Percentiles rank a stretch among this genome's conserved stretches.
These are phyloP conservation scores for Ascochyta pisi DNA, from an alignment of 2,329 filamentous ascomycete genomes.

Conservation along the genomic window DNA sequence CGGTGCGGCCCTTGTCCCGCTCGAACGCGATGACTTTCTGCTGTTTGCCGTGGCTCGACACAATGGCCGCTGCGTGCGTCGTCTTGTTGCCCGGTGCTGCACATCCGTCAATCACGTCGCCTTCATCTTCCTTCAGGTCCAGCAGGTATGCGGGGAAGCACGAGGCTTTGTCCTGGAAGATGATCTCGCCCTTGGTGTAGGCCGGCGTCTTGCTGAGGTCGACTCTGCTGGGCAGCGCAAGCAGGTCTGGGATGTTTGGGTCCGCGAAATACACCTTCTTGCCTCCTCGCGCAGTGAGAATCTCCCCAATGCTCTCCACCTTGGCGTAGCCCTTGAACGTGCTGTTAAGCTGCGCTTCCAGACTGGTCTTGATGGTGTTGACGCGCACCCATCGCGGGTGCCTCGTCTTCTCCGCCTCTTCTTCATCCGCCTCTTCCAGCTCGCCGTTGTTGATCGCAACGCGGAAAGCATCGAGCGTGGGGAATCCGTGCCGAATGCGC, in stretches of 20 bases:
- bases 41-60: slow-evolving; percentile 53
- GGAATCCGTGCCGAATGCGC: slow-evolving; percentile 73
- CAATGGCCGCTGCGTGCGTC: slow-evolving; percentile 84
- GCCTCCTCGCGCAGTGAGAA: slow-evolving; percentile 54
- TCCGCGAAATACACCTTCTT: slow-evolving; percentile 73
- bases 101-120: slow-evolving; percentile 88
- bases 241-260: slow-evolving; percentile 78
- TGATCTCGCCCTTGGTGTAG: slow-evolving; percentile 79
- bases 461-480: slow-evolving; percentile 71
- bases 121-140: slow-evolving; percentile 69
- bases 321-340: slow-evolving; percentile 73
- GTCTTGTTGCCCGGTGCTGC: slow-evolving; percentile 98
- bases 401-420: slow-evolving; percentile 51
- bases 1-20: slow-evolving; percentile 73
- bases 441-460: slow-evolving; percentile 60
- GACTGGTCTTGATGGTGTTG: slow-evolving; percentile 76
- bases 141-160: slow-evolving; percentile 94
- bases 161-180: slow-evolving; percentile 94
- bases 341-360: slow-evolving; percentile 74
- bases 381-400: slow-evolving; percentile 93
- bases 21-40: slow-evolving; percentile 78
- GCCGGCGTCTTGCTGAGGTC: slow-evolving; percentile 77
- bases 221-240: slow-evolving; percentile 75
- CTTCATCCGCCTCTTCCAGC: slow-evolving; percentile 40
- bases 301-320: slow-evolving; percentile 63